Conservation (phyloP, 2,329 filamentous ascomycete genomes). For the Phaeosphaeria sp. region DNA sequence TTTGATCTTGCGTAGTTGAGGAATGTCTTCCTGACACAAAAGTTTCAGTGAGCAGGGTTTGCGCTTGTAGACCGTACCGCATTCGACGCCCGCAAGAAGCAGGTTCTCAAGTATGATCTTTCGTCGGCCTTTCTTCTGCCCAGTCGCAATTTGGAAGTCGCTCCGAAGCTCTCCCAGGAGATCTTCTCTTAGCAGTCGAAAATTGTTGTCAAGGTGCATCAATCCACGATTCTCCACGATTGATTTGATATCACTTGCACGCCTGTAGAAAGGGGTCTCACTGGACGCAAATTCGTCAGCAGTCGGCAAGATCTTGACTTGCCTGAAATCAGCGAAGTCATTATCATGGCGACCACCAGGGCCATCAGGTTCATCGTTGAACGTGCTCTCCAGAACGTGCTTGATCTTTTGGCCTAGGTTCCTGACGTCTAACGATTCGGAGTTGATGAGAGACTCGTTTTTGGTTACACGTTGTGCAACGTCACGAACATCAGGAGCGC, state of each 20-base stretch:
- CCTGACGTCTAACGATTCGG: conserved; percentile 58
- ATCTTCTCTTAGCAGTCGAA: conserved; percentile 73
- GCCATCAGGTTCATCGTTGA: conserved; percentile 45
- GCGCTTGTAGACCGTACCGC: conserved; percentile 38
- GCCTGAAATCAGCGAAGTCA: conserved; percentile 66
- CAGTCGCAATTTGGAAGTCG: conserved; percentile 61
- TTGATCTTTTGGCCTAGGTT: conserved; percentile 63
- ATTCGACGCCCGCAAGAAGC: conserved; percentile 48
- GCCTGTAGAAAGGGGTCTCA: conserved; percentile 61
- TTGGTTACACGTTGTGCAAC: conserved; percentile 30
- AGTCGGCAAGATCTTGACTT: conserved; percentile 71
- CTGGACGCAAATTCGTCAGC: conserved; percentile 66
- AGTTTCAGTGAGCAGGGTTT: conserved; percentile 51
- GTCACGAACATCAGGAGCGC: conserved; percentile 31
- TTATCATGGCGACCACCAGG: conserved; percentile 78
- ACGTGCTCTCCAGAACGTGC: conserved; percentile 56
- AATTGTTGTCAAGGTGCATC: conserved; percentile 72
- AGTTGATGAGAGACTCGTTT: conserved; percentile 28
- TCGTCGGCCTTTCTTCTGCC: conserved; percentile 56
- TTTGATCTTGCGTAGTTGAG: conserved; percentile 46
- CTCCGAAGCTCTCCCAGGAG: conserved; percentile 71
- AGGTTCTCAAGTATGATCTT: conserved; percentile 52
- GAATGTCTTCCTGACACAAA: conserved; percentile 52
- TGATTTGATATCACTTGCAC: conserved; percentile 57
- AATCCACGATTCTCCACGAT: conserved; percentile 48